Evolutionary conservation across 2,329 filamentous ascomycete genomes (phyloP).

Genomic region (Tolypocladium cylindrosporum): DNA sequence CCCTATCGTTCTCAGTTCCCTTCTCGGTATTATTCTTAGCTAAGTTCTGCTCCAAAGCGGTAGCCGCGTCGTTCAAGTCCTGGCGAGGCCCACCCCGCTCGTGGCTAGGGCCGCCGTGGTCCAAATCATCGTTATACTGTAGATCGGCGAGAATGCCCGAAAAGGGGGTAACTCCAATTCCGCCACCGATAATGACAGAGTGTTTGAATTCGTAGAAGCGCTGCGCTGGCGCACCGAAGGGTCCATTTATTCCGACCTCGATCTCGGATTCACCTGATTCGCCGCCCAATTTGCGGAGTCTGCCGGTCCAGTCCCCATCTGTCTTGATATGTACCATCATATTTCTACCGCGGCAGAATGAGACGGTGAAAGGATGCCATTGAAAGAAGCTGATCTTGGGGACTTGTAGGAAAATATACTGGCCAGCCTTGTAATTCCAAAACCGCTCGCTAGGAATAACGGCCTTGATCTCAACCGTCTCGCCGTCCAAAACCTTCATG

Average conservation of each 20-base stretch:
- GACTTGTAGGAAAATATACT: constrained; percentile 47
- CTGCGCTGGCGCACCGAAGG: constrained; percentile 47
- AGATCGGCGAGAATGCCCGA: constrained; percentile 46
- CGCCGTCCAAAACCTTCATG: constrained; percentile 37
- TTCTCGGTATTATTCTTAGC: too few relatives aligned
- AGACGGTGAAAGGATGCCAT: constrained; percentile 52
- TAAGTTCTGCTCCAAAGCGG: too few relatives aligned
- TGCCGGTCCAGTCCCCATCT: constrained; percentile 45
- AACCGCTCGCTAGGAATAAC: constrained; percentile 35
- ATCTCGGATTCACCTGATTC: constrained; percentile 19
- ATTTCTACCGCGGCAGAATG: constrained; percentile 38
- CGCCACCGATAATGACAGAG: constrained; percentile 43
- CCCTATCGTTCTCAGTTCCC: too few relatives aligned
- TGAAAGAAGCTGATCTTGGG: constrained; percentile 42
- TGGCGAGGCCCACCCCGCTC: background rate
- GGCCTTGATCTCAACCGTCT: constrained; percentile 40
- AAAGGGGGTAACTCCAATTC: constrained; percentile 49
- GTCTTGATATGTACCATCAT: constrained; percentile 49
- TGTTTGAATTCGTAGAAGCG: constrained; percentile 49
- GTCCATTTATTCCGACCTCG: constrained; percentile 43
- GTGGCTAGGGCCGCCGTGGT: constrained; percentile 15
- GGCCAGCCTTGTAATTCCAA: constrained; percentile 45
- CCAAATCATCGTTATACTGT: constrained; percentile 33
- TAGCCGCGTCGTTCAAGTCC: too few relatives aligned
- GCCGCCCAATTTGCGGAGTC: constrained; percentile 29